Percentiles rank a stretch among this genome's conserved stretches.
Conservation (phyloP, 257 asterid species). For the Jaltomata sinuosa region DNA sequence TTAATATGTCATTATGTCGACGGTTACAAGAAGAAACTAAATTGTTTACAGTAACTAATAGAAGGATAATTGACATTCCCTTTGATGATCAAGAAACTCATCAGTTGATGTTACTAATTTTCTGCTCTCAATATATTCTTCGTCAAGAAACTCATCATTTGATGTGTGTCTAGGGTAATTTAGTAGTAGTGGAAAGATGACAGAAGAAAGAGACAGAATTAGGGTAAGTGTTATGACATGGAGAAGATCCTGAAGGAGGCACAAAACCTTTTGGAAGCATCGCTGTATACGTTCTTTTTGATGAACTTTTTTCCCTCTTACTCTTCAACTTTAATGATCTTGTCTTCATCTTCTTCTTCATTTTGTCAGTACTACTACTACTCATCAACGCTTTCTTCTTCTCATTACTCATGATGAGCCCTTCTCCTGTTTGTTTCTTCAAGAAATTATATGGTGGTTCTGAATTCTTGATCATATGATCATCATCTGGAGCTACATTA, state of each 20-base stretch:
- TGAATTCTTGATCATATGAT: slow-evolving; percentile 14
- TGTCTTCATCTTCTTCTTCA: slow-evolving; percentile 3
- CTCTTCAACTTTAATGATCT: not conserved
- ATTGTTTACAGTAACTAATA: too few relatives aligned
- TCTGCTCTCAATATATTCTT: not conserved
- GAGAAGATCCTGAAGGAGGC: slow-evolving; percentile 76
- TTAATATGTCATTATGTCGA: too few relatives aligned
- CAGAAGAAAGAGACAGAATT: slow-evolving; percentile 53
- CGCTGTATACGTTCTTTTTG: slow-evolving; percentile 31
- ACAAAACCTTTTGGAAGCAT: slow-evolving; percentile 83
- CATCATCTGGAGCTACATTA: not conserved
- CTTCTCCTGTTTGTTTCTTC: slow-evolving; percentile 6
- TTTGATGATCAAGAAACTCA: not conserved
- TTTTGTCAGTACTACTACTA: not conserved
- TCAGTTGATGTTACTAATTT: not conserved
- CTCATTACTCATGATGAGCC: not conserved
- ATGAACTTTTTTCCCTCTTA: not conserved
- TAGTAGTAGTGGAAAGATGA: slow-evolving; percentile 9
- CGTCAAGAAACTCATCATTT: not conserved
- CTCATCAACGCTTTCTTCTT: slow-evolving; percentile 10
- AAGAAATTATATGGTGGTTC: not conserved
- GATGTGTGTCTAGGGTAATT: not conserved
- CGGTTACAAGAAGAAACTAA: not conserved
- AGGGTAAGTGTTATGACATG: slow-evolving; percentile 59
- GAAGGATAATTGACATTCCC: too few relatives aligned